Evolutionary conservation across 1,139 yeast genomes (phyloP).

Genomic region (Blastobotrys raffinosifermentans): DNA sequence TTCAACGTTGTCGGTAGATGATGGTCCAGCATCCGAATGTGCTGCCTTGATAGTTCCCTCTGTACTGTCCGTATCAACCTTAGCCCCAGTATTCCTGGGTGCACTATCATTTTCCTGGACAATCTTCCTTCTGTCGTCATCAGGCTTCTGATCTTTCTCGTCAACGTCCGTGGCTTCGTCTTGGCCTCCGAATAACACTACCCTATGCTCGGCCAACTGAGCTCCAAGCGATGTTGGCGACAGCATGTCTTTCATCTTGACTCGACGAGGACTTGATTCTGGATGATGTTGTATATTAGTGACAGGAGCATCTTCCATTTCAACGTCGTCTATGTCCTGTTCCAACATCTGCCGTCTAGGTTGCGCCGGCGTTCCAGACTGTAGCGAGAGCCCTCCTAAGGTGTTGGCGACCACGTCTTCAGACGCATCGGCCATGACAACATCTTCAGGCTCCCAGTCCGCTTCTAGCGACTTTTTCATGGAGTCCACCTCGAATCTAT

Average conservation of each 20-base stretch:
- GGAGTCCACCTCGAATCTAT: background rate
- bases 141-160: slow-evolving; percentile 2
- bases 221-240: slow-evolving; percentile 26
- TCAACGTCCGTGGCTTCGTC: slow-evolving; percentile 2
- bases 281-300: slow-evolving; percentile 2
- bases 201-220: slow-evolving; percentile 14
- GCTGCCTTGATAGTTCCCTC: background rate
- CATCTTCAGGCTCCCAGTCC: background rate
- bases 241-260: slow-evolving; percentile 9
- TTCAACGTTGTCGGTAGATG: background rate
- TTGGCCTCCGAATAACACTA: background rate
- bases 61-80: background rate
- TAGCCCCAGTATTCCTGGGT: slow-evolving; percentile 2
- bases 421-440: background rate
- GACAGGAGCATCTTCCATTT: slow-evolving; percentile 1
- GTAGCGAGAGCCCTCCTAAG: too few species aligned
- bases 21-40: too few species aligned
- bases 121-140: background rate
- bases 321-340: slow-evolving; percentile 4
- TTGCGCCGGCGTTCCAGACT: too few species aligned
- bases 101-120: slow-evolving; percentile 2
- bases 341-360: slow-evolving; percentile 2
- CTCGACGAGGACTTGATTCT: slow-evolving; percentile 1
- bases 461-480: background rate
- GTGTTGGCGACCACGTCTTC: too few species aligned